Evolutionary conservation across 352 stramenopile genomes (phyloP).

Genomic region (Phytophthora lateralis): DNA sequence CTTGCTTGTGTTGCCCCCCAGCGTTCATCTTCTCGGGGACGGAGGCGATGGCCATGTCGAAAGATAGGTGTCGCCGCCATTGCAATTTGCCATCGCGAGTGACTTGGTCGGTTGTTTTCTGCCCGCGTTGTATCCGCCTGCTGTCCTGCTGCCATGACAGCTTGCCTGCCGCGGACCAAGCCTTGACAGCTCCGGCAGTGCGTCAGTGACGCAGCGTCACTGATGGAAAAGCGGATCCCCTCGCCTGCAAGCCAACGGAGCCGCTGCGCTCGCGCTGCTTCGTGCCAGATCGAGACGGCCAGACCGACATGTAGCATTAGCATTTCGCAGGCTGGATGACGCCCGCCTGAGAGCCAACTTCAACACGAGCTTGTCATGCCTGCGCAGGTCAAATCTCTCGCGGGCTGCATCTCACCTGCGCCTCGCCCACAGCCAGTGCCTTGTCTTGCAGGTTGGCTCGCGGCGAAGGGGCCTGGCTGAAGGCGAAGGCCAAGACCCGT

Average conservation of each 20-base stretch:
- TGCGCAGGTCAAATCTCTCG: constrained; percentile 15
- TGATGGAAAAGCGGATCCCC: too few relatives aligned
- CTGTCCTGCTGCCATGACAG: constrained; percentile 4
- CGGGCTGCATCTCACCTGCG: constrained; percentile 3
- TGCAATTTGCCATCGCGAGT: background rate
- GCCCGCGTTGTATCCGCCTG: constrained; percentile 16
- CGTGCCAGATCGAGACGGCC: background rate
- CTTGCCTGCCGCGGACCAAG: background rate
- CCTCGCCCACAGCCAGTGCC: too few relatives aligned
- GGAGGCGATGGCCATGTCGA: constrained; percentile 1
- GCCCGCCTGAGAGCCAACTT: constrained; percentile 9
- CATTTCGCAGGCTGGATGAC: constrained; percentile 1
- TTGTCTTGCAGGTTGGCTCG: too few relatives aligned
- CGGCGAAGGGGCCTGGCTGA: too few relatives aligned
- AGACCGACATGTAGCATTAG: too few relatives aligned
- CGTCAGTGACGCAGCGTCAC: too few relatives aligned
- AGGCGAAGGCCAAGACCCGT: background rate
- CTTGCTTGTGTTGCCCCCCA: background rate
- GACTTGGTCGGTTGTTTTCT: constrained; percentile 23
- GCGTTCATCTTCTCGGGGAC: constrained; percentile 5
- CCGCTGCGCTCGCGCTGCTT: background rate
- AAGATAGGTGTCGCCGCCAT: background rate
- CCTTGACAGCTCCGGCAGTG: too few relatives aligned
- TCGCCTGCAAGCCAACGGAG: background rate
- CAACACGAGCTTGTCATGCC: constrained; percentile 21